phyloP scores from a whole-genome alignment of 306 rosid species.

The Styphnolobium japonicum region DNA sequence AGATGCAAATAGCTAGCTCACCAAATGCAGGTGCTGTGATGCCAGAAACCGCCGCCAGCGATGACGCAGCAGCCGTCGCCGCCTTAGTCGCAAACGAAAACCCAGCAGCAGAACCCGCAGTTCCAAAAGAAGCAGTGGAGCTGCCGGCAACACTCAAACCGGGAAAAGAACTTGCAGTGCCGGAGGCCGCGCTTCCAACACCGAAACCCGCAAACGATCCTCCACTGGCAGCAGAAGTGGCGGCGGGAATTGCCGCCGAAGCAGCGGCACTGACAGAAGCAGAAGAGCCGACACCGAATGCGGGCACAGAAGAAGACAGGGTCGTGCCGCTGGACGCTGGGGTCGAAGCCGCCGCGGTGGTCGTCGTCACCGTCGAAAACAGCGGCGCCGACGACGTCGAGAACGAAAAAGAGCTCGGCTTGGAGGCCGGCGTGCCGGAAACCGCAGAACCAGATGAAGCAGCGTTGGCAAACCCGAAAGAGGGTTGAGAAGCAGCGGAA shows the following conservation, averaged over 20 bases:
- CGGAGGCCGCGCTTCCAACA: slow-evolving; percentile 7
- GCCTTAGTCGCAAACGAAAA: slow-evolving; percentile 46
- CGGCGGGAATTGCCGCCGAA: slow-evolving; percentile 19
- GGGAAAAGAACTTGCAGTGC: neutral
- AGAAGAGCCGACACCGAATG: slow-evolving; percentile 41
- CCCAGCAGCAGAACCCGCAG: slow-evolving; percentile 34
- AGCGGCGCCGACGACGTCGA: slow-evolving; percentile 47
- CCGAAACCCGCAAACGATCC: slow-evolving; percentile 48
- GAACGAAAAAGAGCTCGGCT: slow-evolving; percentile 44
- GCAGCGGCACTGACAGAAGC: slow-evolving; percentile 27
- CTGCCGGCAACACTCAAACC: slow-evolving; percentile 29
- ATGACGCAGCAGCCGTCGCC: slow-evolving; percentile 35
- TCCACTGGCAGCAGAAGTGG: slow-evolving; percentile 31
- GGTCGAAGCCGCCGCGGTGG: slow-evolving; percentile 50
- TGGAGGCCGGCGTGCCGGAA: slow-evolving; percentile 35
- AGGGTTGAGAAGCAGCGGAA: slow-evolving; percentile 52
- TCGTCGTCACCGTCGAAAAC: slow-evolving; percentile 57
- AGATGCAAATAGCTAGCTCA: slow-evolving; percentile 27
- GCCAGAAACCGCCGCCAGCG: slow-evolving; percentile 47
- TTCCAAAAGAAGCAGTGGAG: slow-evolving; percentile 52
- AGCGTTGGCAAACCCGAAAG: slow-evolving; percentile 44
- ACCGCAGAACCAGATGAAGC: slow-evolving; percentile 36
- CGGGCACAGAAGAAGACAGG: slow-evolving; percentile 44
- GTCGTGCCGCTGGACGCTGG: slow-evolving; percentile 39
- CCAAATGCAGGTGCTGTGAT: slow-evolving; percentile 45